Percentiles rank a stretch among this genome's conserved stretches.
phyloP scores from a whole-genome alignment of 495 filamentous ascomycete genomes.

The Opeltia flavorubescens region DNA sequence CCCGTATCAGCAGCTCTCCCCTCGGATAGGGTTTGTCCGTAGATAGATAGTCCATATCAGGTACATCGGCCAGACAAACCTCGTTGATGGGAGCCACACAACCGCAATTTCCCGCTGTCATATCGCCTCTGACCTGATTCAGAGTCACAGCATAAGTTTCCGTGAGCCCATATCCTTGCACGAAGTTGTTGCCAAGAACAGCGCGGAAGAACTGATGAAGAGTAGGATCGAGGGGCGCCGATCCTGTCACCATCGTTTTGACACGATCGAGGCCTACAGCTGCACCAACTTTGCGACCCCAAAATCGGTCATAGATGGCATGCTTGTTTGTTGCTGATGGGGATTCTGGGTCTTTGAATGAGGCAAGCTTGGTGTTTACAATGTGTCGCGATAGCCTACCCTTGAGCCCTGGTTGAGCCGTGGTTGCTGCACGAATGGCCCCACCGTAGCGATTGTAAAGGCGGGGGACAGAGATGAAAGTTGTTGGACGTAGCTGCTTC shows the following conservation, averaged over 20 bases:
- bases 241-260: conserved; percentile 69
- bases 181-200: conserved; percentile 62
- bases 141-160: conserved; percentile 78
- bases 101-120: conserved; percentile 71
- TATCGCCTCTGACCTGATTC: conserved; percentile 54
- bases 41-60: conserved; percentile 87
- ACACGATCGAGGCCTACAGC: conserved; percentile 67
- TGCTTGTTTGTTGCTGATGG: conserved; percentile 69
- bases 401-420: conserved; percentile 66
- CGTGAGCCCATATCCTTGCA: conserved; percentile 88
- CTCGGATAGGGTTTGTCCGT: conserved; percentile 88
- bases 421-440: conserved; percentile 61
- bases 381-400: conserved; percentile 70
- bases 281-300: conserved; percentile 74
- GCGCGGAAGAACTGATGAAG: conserved; percentile 82
- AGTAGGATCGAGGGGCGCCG: conserved; percentile 76
- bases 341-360: conserved; percentile 51
- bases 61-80: conserved; percentile 69
- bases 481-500: conserved; percentile 70
- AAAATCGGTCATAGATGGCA: conserved; percentile 79
- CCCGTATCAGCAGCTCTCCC: conserved; percentile 77
- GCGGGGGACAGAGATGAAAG: conserved; percentile 78
- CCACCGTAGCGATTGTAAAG: conserved; percentile 85
- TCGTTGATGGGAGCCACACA: conserved; percentile 52
- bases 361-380: conserved; percentile 65